A percentile compares a stretch with the other conserved stretches of the same genome.
These are phyloP conservation scores for Hericium alpestre DNA, from an alignment of 768 basidiomycete species.

Conservation along the genomic window DNA sequence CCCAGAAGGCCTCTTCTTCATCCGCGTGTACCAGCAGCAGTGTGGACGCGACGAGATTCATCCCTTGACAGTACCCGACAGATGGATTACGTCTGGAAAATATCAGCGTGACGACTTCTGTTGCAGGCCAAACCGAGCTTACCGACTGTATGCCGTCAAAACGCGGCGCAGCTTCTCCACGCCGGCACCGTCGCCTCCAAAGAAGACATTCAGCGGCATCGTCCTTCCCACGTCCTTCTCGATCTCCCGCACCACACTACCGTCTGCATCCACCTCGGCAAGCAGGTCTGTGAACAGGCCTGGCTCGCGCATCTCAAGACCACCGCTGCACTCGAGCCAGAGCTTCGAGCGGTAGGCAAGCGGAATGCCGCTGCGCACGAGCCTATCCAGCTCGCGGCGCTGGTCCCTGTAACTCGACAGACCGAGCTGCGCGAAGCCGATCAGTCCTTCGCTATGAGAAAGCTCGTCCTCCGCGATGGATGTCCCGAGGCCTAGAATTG, in stretches of 20 bases:
- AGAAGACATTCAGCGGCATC: constrained; percentile 92
- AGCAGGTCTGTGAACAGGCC: constrained; percentile 82
- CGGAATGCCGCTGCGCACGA: constrained; percentile 83
- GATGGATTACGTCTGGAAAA: constrained; percentile 68
- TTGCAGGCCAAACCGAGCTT: constrained; percentile 19
- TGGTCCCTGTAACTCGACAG: constrained; percentile 46
- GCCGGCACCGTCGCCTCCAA: constrained; percentile 92
- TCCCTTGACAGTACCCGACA: constrained; percentile 92
- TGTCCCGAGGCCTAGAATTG: constrained; percentile 56
- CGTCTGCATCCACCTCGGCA: constrained; percentile 34
- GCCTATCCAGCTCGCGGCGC: constrained; percentile 63
- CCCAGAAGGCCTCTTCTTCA: constrained; percentile 98
- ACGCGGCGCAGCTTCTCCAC: constrained; percentile 87
- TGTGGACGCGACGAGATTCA: constrained; percentile 94
- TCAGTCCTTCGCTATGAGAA: constrained; percentile 70
- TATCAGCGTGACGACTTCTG: neutral
- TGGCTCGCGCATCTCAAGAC: constrained; percentile 84
- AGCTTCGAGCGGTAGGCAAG: constrained; percentile 78
- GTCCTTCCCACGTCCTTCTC: constrained; percentile 93
- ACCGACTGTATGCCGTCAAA: constrained; percentile 88
- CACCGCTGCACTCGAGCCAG: constrained; percentile 92
- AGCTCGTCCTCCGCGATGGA: constrained; percentile 64
- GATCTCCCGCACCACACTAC: constrained; percentile 62
- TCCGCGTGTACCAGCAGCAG: constrained; percentile 86
- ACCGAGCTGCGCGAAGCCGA: constrained; percentile 87